Evolutionary conservation across 345 rosid genomes (phyloP).

Genomic region (Lepidium africanum): DNA sequence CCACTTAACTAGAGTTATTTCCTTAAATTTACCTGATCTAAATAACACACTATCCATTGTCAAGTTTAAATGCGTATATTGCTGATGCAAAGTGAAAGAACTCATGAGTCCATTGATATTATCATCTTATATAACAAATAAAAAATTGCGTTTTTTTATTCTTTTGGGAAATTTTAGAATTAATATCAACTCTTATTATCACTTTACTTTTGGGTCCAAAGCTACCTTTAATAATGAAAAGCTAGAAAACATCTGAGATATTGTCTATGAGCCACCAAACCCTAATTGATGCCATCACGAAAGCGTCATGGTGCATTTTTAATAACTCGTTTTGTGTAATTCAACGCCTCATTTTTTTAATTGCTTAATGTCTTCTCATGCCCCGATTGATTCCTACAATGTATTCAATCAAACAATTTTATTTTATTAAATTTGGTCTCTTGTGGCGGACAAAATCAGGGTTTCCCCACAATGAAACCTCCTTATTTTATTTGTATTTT

Average conservation of each 20-base stretch:
- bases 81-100: slow-evolving; percentile 16
- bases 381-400: slow-evolving; percentile 29
- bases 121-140: background rate
- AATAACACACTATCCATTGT: background rate
- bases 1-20: no score
- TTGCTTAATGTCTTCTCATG: slow-evolving; percentile 27
- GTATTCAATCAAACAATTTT: slow-evolving; percentile 7
- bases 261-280: slow-evolving; percentile 8
- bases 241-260: background rate
- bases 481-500: background rate
- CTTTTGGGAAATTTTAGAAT: background rate
- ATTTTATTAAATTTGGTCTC: slow-evolving; percentile 5
- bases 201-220: background rate
- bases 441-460: slow-evolving; percentile 35
- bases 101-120: background rate
- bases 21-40: no score
- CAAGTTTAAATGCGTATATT: background rate
- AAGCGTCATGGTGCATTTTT: slow-evolving; percentile 29
- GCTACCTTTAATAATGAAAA: background rate
- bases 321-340: background rate
- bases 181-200: background rate
- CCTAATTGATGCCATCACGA: slow-evolving; percentile 24
- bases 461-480: slow-evolving; percentile 16
- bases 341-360: background rate
- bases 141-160: background rate